phyloP scores from a whole-genome alignment of 148 eudicot species.

The Limonium bicolor region DNA sequence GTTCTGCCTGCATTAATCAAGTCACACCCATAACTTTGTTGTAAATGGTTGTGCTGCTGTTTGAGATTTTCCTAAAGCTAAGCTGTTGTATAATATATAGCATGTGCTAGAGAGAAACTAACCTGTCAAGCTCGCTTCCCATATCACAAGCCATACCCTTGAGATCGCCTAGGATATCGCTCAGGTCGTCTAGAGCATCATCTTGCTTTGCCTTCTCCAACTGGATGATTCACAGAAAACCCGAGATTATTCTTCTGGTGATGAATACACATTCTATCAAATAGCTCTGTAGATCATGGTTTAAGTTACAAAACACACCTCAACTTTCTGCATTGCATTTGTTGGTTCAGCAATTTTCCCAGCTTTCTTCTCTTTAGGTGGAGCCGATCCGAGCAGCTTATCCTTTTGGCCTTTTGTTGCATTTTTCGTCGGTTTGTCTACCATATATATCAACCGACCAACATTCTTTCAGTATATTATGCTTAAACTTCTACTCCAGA shows the following conservation, averaged over 20 bases:
- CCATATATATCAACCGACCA: too few relatives aligned
- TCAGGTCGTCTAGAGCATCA: conserved; percentile 51
- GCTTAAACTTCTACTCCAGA: too few relatives aligned
- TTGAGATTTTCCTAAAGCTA: too few relatives aligned
- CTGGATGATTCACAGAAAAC: too few relatives aligned
- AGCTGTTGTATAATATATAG: too few relatives aligned
- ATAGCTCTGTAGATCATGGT: too few relatives aligned
- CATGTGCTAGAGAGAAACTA: conserved; percentile 13
- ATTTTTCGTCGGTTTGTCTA: conserved; percentile 20
- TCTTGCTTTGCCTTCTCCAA: conserved; percentile 82
- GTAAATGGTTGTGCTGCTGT: too few relatives aligned
- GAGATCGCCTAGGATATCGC: conserved; percentile 69
- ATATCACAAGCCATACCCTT: conserved; percentile 91
- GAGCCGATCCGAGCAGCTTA: conserved; percentile 31
- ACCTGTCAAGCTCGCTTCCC: conserved; percentile 84
- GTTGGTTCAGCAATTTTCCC: conserved; percentile 45
- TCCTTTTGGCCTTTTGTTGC: conserved; percentile 44
- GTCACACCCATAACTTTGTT: too few relatives aligned
- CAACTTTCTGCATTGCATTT: conserved; percentile 55
- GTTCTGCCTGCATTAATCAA: conserved; percentile 72
- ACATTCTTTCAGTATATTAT: too few relatives aligned
- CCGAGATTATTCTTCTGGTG: too few relatives aligned
- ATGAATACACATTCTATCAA: too few relatives aligned
- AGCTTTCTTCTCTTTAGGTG: conserved; percentile 25
- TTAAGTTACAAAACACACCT: too few relatives aligned